Evolutionary conservation across 2,329 filamentous ascomycete genomes (phyloP).

Genomic region (Aspergillus fumigatiaffinis): DNA sequence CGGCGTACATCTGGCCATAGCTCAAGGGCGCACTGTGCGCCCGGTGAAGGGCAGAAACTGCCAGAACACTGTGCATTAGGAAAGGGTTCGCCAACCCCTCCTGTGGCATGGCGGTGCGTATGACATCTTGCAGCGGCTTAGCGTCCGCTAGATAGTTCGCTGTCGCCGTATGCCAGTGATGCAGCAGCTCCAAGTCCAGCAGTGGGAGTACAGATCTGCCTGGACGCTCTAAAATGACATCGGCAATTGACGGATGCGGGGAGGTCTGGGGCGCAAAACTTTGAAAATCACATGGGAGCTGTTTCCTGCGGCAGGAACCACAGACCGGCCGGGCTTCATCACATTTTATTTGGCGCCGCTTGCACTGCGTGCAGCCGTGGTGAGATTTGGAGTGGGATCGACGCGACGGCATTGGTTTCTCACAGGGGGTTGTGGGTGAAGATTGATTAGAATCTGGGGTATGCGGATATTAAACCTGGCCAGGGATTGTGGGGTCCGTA

Average conservation of each 20-base stretch:
- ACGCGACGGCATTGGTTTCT: slow-evolving; percentile 5
- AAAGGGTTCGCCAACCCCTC: slow-evolving; percentile 6
- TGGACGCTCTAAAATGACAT: neutral
- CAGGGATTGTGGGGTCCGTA: too few relatives aligned
- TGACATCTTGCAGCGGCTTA: neutral
- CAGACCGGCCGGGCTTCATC: slow-evolving; percentile 12
- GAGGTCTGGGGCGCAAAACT: neutral
- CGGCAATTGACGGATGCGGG: neutral
- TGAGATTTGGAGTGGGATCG: slow-evolving; percentile 10
- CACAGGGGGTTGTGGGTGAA: too few relatives aligned
- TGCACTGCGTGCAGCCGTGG: slow-evolving; percentile 12
- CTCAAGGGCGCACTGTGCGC: neutral
- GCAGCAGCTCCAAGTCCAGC: slow-evolving; percentile 10
- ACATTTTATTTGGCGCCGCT: slow-evolving; percentile 14
- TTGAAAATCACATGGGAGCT: slow-evolving; percentile 2
- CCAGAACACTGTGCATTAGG: slow-evolving; percentile 12
- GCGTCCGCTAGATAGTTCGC: neutral
- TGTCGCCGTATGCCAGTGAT: slow-evolving; percentile 11
- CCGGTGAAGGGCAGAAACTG: slow-evolving; percentile 8
- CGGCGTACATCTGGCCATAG: neutral
- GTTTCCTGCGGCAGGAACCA: slow-evolving; percentile 5
- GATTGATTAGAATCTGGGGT: too few relatives aligned
- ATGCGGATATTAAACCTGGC: too few relatives aligned
- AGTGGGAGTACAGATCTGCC: slow-evolving; percentile 1
- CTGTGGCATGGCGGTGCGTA: slow-evolving; percentile 5